These are phyloP conservation scores for Eimeria necatrix DNA, from an alignment of 169 alveolate species.

Conservation along the genomic window DNA sequence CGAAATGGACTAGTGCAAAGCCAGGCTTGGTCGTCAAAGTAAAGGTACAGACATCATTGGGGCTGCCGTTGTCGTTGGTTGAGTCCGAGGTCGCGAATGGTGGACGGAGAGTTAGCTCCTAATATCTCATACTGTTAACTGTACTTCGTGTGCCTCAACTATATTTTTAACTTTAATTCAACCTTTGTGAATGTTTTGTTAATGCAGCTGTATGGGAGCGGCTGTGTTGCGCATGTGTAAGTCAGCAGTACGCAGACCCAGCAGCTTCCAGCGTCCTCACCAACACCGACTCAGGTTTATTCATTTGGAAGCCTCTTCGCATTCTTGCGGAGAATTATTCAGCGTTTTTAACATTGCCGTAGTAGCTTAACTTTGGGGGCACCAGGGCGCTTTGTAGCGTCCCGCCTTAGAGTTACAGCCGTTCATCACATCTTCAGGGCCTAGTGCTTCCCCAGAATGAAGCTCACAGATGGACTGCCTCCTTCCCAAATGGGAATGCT, in stretches of 20 bases:
- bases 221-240: no score
- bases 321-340: not conserved
- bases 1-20: no score
- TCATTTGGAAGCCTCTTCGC: not conserved
- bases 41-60: not conserved
- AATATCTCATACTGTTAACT: not conserved
- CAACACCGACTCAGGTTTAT: not conserved
- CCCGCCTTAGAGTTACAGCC: not conserved
- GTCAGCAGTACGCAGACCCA: no score
- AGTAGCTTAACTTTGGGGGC: not conserved
- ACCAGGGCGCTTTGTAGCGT: not conserved
- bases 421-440: not conserved
- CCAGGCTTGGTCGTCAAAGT: not conserved
- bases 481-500: constrained; percentile 64
- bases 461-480: constrained; percentile 70
- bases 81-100: not conserved
- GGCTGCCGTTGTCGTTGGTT: constrained; percentile 48
- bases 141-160: not conserved
- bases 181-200: not conserved
- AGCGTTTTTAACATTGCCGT: no score
- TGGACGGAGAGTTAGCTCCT: no score
- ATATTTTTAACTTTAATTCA: not conserved
- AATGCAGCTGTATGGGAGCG: no score
- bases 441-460: not conserved
- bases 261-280: not conserved